A percentile compares a stretch with the other conserved stretches of the same genome.
phyloP scores from a whole-genome alignment of 495 filamentous ascomycete species.

The Penicillium nucicola region DNA sequence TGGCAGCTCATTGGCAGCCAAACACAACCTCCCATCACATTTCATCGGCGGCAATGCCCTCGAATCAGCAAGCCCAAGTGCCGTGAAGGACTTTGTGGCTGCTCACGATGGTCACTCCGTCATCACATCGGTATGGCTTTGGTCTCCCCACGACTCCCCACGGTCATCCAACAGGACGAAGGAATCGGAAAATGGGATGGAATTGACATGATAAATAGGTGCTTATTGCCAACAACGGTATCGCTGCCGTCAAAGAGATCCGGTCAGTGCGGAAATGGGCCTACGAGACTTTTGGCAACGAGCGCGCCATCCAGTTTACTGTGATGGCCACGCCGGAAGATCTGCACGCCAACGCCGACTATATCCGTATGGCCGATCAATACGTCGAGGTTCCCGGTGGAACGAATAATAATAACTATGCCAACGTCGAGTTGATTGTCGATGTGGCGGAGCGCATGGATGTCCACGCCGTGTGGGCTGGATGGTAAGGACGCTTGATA shows the following conservation, averaged over 20 bases:
- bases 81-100: slow-evolving; percentile 93
- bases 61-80: slow-evolving; percentile 69
- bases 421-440: slow-evolving; percentile 98
- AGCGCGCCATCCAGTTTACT: slow-evolving; percentile 97
- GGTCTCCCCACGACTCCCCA: not conserved
- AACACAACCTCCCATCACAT: slow-evolving; percentile 78
- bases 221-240: slow-evolving; percentile 99
- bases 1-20: slow-evolving; percentile 65
- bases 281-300: slow-evolving; percentile 98
- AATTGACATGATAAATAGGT: slow-evolving; percentile 55
- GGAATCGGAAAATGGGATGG: not conserved
- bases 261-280: slow-evolving; percentile 99
- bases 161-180: too few species aligned
- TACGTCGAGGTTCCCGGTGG: slow-evolving; percentile 98
- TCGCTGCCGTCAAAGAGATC: slow-evolving; percentile 98
- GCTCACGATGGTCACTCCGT: slow-evolving; percentile 90
- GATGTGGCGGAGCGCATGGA: slow-evolving; percentile 99
- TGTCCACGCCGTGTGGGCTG: slow-evolving; percentile 98
- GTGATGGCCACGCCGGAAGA: slow-evolving; percentile 99
- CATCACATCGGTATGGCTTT: slow-evolving; percentile 79
- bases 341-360: slow-evolving; percentile 95
- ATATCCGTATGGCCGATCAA: slow-evolving; percentile 99
- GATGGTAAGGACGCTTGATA: slow-evolving; percentile 64
- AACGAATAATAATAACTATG: slow-evolving; percentile 99
- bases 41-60: slow-evolving; percentile 95